Percentiles rank a stretch among this genome's conserved stretches.
These are phyloP conservation scores for Ustilago esculenta DNA, from an alignment of 1,284 basidiomycete species.

Conservation along the genomic window DNA sequence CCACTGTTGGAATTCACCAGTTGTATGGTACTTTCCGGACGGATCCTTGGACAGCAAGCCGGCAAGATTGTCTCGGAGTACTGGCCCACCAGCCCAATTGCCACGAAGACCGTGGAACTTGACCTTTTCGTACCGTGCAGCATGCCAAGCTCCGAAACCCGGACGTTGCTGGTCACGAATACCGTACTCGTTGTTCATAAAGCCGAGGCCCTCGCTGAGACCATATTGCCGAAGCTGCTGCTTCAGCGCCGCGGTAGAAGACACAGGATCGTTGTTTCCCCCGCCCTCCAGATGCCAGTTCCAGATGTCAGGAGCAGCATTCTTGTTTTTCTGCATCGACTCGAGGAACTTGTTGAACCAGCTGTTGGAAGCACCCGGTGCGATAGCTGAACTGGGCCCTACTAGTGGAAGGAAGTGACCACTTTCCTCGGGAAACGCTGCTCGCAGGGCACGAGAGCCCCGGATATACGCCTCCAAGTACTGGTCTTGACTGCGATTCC, in stretches of 20 bases:
- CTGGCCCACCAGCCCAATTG: constrained; percentile 9
- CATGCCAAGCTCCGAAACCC: constrained; percentile 10
- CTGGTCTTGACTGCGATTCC: constrained; percentile 7
- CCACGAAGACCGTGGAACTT: constrained; percentile 12
- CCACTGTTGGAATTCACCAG: constrained; percentile 8
- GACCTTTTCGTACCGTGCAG: constrained; percentile 10
- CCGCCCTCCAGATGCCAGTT: constrained; percentile 18
- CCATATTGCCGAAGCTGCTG: neutral
- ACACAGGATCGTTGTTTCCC: constrained; percentile 13
- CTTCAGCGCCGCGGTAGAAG: neutral
- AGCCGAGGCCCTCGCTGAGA: constrained; percentile 9
- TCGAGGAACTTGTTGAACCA: constrained; percentile 10
- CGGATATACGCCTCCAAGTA: neutral
- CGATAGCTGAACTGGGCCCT: constrained; percentile 1
- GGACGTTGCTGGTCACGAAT: constrained; percentile 10
- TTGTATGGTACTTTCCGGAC: constrained; percentile 1
- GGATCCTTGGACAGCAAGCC: constrained; percentile 11
- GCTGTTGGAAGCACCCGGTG: neutral
- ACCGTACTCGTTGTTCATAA: constrained; percentile 24
- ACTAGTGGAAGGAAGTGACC: constrained; percentile 5
- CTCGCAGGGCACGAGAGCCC: neutral
- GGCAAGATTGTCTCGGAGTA: constrained; percentile 9
- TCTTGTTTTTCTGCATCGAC: constrained; percentile 7
- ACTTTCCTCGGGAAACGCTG: constrained; percentile 2
- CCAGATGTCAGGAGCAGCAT: constrained; percentile 5